phyloP scores from a whole-genome alignment of 208 protist genomes.

The Acanthamoeba sp. region DNA sequence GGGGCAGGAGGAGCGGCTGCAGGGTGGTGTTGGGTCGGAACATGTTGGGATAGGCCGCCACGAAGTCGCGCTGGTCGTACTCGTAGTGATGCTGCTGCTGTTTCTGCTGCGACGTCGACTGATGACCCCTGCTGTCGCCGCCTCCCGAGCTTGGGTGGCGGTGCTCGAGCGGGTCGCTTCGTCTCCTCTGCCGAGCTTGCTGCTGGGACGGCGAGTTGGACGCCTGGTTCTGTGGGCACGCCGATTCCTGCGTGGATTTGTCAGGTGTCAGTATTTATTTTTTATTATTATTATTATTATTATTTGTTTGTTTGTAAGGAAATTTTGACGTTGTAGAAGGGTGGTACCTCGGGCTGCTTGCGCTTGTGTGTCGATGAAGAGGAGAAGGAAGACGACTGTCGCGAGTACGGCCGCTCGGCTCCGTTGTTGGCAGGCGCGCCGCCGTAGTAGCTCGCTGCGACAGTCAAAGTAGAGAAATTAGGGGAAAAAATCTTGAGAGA shows the following conservation, averaged over 20 bases:
- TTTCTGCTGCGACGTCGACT: not conserved
- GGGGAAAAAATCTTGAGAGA: not conserved
- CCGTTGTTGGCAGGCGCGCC: not conserved
- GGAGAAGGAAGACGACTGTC: not conserved
- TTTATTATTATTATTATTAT: too few species aligned
- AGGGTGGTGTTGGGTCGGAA: conserved; percentile 48
- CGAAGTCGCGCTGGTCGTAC: not conserved
- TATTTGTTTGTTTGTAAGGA: too few species aligned
- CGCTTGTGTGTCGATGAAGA: not conserved
- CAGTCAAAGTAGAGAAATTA: too few species aligned
- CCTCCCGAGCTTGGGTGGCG: not conserved
- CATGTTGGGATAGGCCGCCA: not conserved
- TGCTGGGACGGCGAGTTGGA: not conserved
- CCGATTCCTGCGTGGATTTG: not conserved
- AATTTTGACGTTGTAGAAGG: not conserved
- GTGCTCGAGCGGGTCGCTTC: not conserved
- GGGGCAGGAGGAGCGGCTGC: conserved; percentile 59
- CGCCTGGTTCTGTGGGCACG: not conserved
- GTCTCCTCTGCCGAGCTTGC: not conserved
- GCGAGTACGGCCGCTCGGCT: not conserved
- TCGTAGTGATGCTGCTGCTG: conserved; percentile 22
- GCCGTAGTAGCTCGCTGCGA: not conserved
- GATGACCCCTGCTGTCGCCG: not conserved
- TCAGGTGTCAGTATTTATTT: too few species aligned
- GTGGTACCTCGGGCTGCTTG: conserved; percentile 5